Conservation (phyloP, 169 alveolate genomes). For the Plasmodium falciparum region DNA sequence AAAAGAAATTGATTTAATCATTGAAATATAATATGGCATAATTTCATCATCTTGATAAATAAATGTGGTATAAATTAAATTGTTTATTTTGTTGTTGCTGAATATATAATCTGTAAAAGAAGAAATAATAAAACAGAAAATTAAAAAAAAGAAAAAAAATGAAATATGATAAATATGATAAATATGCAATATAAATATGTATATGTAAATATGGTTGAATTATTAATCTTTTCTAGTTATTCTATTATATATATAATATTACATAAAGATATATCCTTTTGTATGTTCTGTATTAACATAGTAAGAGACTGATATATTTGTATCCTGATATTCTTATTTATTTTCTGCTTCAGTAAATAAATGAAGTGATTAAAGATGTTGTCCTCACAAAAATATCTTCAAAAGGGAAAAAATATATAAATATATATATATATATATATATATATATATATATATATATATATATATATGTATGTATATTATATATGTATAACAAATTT, state of each 20-base stretch:
- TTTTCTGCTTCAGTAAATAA: slow-evolving; percentile 41
- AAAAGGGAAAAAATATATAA: background rate
- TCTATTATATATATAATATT: background rate
- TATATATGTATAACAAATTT: background rate
- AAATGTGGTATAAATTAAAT: slow-evolving; percentile 51
- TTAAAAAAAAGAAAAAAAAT: too few species aligned
- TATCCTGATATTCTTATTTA: slow-evolving; percentile 42
- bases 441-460: background rate
- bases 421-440: background rate
- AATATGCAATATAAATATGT: background rate
- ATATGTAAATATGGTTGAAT: background rate
- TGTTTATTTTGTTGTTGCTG: slow-evolving; percentile 61
- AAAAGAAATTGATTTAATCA: slow-evolving; percentile 58
- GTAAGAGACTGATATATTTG: slow-evolving; percentile 66
- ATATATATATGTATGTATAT: background rate
- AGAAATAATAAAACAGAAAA: too few species aligned
- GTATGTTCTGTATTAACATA: slow-evolving; percentile 38
- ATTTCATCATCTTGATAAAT: slow-evolving; percentile 71
- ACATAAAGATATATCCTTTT: slow-evolving; percentile 63
- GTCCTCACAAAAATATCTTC: slow-evolving; percentile 68
- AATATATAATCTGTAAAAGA: slow-evolving; percentile 37
- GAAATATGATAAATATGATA: too few species aligned
- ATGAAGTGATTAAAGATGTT: slow-evolving; percentile 58
- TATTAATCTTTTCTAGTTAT: too few species aligned
- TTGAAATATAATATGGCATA: slow-evolving; percentile 61